A percentile compares a stretch with the other conserved stretches of the same genome.
Conservation (phyloP, 2,329 filamentous ascomycete genomes). For the Orbilia ellipsospora region DNA sequence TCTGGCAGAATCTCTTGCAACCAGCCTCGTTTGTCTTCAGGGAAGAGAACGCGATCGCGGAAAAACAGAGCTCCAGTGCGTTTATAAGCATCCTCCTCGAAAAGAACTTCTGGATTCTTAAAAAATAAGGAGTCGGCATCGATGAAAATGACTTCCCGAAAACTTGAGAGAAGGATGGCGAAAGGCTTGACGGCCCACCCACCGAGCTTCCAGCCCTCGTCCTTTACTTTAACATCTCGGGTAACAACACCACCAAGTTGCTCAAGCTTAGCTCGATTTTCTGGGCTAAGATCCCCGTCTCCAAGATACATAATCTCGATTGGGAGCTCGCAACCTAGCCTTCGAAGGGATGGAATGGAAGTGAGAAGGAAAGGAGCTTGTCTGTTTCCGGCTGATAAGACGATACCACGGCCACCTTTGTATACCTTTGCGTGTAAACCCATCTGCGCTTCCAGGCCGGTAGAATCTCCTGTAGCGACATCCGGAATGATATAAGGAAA, state of each 20-base stretch:
- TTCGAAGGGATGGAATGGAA: conserved; percentile 62
- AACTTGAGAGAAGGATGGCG: conserved; percentile 65
- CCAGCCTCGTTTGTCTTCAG: conserved; percentile 62
- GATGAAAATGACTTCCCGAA: conserved; percentile 66
- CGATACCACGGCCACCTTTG: conserved; percentile 63
- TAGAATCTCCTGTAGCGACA: conserved; percentile 56
- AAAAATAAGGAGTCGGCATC: conserved; percentile 66
- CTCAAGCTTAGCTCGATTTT: conserved; percentile 64
- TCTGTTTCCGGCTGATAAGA: conserved; percentile 64
- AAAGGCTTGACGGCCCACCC: conserved; percentile 67
- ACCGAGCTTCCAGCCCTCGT: conserved; percentile 64
- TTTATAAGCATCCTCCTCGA: conserved; percentile 63
- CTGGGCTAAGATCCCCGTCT: conserved; percentile 64
- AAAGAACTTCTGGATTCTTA: conserved; percentile 63
- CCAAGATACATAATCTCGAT: conserved; percentile 64
- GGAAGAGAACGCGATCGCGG: conserved; percentile 64
- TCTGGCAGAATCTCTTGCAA: conserved; percentile 64
- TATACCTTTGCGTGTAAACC: conserved; percentile 63
- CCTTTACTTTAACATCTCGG: conserved; percentile 65
- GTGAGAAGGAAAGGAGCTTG: conserved; percentile 64
- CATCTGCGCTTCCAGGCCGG: conserved; percentile 60
- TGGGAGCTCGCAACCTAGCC: conserved; percentile 62
- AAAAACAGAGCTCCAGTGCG: conserved; percentile 65
- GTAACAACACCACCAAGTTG: conserved; percentile 64
- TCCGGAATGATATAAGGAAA: conserved; percentile 63